Evolutionary conservation across 169 alveolate genomes (phyloP), one percentile per base, ranked within the genome.

Genomic region (Plasmodium ovale): DNA sequence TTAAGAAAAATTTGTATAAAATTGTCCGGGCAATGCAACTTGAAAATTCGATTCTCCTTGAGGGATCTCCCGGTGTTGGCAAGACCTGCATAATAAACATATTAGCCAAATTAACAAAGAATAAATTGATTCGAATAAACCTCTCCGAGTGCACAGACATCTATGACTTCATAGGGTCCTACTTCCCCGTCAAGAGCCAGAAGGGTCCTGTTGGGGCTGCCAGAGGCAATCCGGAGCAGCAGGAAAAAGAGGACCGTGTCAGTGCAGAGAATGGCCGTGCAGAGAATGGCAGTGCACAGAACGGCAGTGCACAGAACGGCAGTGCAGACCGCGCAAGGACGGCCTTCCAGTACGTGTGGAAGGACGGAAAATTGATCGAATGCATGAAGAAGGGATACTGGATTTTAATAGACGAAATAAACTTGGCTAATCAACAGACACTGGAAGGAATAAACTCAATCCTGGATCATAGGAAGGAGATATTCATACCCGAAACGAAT

Each of bases 11-110:
- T 92, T 74, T 97, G 42, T 95, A 96, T 49, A 94, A 97, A 82
- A 95, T 97, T 33, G 89, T 97, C 14, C 94, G 99, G 37, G 99
- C 98, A 12, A 79, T 98, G 96, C 91, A 93, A 72, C 90, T 97
- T 31, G 89, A 89, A 25, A 95, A 97, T 54, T 98, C 99, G 3
- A 97, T 99, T 49, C 94, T 99, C 54, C 95, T 99, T 12, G 99
- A 98, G 92, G 99, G 99, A 6, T 98, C 99, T 12, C 99, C 99
- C 3, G 99, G 99, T 19, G 99, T 98, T 16, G 99, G 99, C 14
- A 99, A 99, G 92, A 98, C 99, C 2, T 96, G 99, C 42, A 94
- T 97, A 3, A 95, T 99, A 12, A 96, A 96, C 54, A 94, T 96
- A 62, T 77, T 98, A 69, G 99, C 99, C 6, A 92, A 93, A 60